Evolutionary conservation across 139 green algal species (phyloP), one percentile per base, ranked within the genome.

Genomic region (Closterium sp.): DNA sequence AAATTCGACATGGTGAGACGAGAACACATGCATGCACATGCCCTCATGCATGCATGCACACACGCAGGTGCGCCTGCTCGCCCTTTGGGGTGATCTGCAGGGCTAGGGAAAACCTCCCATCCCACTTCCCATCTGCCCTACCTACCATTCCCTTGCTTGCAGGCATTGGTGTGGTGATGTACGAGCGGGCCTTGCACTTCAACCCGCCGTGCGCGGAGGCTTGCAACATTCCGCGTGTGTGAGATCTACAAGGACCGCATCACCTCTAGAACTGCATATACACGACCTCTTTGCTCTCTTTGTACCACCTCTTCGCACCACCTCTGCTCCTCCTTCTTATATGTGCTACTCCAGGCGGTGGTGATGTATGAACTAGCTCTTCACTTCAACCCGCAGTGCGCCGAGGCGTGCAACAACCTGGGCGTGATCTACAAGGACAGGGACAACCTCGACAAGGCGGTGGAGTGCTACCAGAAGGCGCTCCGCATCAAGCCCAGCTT

Each of bases 331-430:
- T 90, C 43, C 16, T 2, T n/a, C n/a, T n/a, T n/a, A n/a, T n/a
- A n/a, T n/a, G n/a, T 19, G 2, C 16, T 16, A 86, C 32, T 66
- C 21, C 97, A 96, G 87, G 97, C 98, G 12, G 95, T 98, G 16
- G 97, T 98, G 93, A 97, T 97, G 93, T 99, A 99, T 86, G 95
- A 99, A 89, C 96, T 97, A 34, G 95, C 97, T 0, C 87, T 98
- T 4, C 84, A 94, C 84, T 95, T 97, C 88, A 96, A 97, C 64
- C 96, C 96, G 1, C 85, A 89, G 5, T 99, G 95, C 89, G 97
- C 97, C 0, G 97, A 99, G 93, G 97, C 97, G 1, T 95, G 96
- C 94, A 99, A 99, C 95, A 99, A 99, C 92, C 92, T 99, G 90
- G 97, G 96, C n/a, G n/a, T n/a, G n/a, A n/a, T n/a, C n/a, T n/a